A percentile compares a stretch with the other conserved stretches of the same genome.
These are phyloP conservation scores for Mycena rebaudengoi DNA, from an alignment of 768 basidiomycete species.

Conservation along the genomic window DNA sequence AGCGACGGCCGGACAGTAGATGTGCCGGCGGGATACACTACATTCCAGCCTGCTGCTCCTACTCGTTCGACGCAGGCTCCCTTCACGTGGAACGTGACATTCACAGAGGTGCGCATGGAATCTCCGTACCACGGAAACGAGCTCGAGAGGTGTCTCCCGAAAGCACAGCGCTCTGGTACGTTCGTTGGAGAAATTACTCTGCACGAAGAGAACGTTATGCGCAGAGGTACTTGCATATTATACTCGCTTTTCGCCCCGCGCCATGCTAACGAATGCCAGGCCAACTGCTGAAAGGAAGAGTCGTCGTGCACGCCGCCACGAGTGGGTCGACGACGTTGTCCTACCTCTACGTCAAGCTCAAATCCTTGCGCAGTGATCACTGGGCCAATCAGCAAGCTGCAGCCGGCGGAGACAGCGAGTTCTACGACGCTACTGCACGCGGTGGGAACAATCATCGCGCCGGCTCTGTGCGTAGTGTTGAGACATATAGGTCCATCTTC, in stretches of 20 bases:
- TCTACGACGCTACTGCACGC: background rate
- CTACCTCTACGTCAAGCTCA: background rate
- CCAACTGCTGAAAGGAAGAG: constrained; percentile 7
- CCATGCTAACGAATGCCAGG: no score
- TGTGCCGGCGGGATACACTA: constrained; percentile 1
- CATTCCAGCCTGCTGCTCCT: background rate
- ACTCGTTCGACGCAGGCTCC: background rate
- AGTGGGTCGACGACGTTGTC: constrained; percentile 13
- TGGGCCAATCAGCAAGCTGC: constrained; percentile 4
- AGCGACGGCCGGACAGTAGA: no score
- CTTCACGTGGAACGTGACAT: no score
- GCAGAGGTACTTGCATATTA: background rate
- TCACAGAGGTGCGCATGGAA: no score
- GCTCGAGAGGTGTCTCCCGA: constrained; percentile 8
- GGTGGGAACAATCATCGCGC: no score
- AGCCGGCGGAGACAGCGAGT: background rate
- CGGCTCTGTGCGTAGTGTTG: background rate
- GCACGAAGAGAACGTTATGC: background rate
- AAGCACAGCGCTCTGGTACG: background rate
- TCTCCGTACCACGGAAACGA: background rate
- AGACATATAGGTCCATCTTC: background rate
- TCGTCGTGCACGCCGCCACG: background rate
- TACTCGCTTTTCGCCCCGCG: background rate
- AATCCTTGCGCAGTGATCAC: background rate
- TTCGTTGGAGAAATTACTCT: constrained; percentile 10